Evolutionary conservation across 2,329 filamentous ascomycete species (phyloP).

Genomic region (Claviceps citrina): DNA sequence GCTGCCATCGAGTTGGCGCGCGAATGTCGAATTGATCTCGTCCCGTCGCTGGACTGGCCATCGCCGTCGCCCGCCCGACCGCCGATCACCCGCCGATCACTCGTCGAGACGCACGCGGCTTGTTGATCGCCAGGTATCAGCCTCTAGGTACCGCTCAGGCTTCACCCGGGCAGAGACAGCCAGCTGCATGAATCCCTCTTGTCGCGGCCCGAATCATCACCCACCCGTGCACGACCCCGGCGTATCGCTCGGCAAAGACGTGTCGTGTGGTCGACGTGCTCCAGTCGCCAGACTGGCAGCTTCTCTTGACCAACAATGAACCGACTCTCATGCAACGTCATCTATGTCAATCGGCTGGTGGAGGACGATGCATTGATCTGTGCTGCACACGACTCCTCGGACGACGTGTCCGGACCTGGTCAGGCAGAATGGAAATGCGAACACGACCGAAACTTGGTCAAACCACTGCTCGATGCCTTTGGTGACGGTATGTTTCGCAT

Average conservation of each 20-base stretch:
- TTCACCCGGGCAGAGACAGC: background rate
- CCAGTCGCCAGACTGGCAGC: conserved; percentile 47
- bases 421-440: conserved; percentile 21
- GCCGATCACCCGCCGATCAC: no score
- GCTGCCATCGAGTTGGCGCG: no score
- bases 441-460: conserved; percentile 30
- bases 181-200: background rate
- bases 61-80: background rate
- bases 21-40: background rate
- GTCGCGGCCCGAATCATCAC: background rate
- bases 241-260: conserved; percentile 6
- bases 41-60: no score
- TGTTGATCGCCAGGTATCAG: background rate
- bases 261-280: conserved; percentile 36
- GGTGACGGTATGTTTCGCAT: conserved; percentile 29
- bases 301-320: conserved; percentile 41
- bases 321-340: conserved; percentile 39
- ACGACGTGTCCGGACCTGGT: conserved; percentile 1
- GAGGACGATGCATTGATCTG: conserved; percentile 29
- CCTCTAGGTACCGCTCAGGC: background rate
- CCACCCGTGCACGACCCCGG: background rate
- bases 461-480: conserved; percentile 37
- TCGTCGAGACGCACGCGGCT: background rate
- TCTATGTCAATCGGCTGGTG: conserved; percentile 43
- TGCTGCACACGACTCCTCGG: conserved; percentile 10